These are phyloP conservation scores for Saccharomycopsis vini DNA, from an alignment of 805 yeast species.

Conservation along the genomic window DNA sequence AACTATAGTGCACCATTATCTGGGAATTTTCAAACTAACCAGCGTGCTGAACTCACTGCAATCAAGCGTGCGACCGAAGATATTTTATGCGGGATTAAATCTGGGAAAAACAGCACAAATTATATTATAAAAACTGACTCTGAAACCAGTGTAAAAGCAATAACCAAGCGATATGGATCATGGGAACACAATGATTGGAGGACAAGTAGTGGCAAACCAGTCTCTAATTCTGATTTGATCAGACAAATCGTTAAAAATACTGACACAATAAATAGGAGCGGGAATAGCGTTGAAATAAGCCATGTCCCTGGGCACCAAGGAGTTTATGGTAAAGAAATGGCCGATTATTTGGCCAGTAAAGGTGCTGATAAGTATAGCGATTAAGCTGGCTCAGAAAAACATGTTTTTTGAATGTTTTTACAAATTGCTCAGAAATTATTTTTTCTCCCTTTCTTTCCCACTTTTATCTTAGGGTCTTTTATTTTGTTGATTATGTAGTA, in stretches of 20 bases:
- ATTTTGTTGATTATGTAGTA: too few relatives aligned
- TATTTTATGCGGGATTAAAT: conserved; percentile 29
- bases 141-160: conserved; percentile 46
- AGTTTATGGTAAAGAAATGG: conserved; percentile 60
- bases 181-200: conserved; percentile 56
- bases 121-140: conserved; percentile 56
- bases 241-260: conserved; percentile 29
- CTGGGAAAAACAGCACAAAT: conserved; percentile 20
- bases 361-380: conserved; percentile 44
- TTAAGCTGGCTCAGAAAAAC: too few relatives aligned
- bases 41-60: conserved; percentile 72
- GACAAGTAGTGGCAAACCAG: conserved; percentile 33
- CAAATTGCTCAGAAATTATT: too few relatives aligned
- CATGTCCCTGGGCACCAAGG: conserved; percentile 75
- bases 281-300: conserved; percentile 32
- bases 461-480: too few relatives aligned
- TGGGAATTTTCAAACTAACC: conserved; percentile 55
- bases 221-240: conserved; percentile 49
- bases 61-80: conserved; percentile 43
- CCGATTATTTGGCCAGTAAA: conserved; percentile 61
- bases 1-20: conserved; percentile 48
- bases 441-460: background rate
- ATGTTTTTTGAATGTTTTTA: too few relatives aligned
- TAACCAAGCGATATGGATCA: conserved; percentile 45
- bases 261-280: conserved; percentile 28